Evolutionary conservation across 2,329 filamentous ascomycete genomes (phyloP).

Genomic region (Didymosphaeria variabile): DNA sequence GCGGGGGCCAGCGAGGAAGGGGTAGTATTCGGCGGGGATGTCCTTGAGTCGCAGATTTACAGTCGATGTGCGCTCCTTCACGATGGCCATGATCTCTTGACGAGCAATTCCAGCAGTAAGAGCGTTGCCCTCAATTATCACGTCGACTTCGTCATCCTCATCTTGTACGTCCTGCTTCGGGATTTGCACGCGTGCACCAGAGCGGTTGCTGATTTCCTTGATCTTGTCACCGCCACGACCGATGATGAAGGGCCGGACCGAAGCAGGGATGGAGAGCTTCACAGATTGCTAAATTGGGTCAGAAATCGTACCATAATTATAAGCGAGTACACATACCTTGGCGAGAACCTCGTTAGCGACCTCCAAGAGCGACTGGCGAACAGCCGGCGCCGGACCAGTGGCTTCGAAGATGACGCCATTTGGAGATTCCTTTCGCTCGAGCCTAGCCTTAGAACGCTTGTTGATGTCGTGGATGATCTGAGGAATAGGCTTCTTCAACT

Average conservation of each 20-base stretch:
- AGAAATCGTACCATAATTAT: slow-evolving; percentile 9
- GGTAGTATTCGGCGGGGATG: slow-evolving; percentile 91
- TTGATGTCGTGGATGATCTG: slow-evolving; percentile 94
- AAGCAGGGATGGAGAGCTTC: slow-evolving; percentile 82
- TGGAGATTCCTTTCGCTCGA: slow-evolving; percentile 78
- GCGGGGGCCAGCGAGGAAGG: slow-evolving; percentile 86
- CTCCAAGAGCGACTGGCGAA: slow-evolving; percentile 88
- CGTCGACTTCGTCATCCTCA: slow-evolving; percentile 80
- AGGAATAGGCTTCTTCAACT: slow-evolving; percentile 84
- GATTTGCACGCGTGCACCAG: slow-evolving; percentile 88
- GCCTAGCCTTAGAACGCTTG: slow-evolving; percentile 85
- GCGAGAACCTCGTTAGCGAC: slow-evolving; percentile 86
- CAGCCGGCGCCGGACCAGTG: slow-evolving; percentile 81
- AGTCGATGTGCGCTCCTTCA: slow-evolving; percentile 83
- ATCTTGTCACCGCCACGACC: slow-evolving; percentile 90
- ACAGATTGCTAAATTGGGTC: slow-evolving; percentile 64
- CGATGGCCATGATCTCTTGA: slow-evolving; percentile 85
- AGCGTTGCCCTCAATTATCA: slow-evolving; percentile 89
- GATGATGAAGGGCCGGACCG: slow-evolving; percentile 88
- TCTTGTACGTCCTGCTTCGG: slow-evolving; percentile 83
- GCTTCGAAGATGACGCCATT: slow-evolving; percentile 85
- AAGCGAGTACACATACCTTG: slow-evolving; percentile 66
- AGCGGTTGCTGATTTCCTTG: slow-evolving; percentile 87
- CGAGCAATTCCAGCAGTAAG: slow-evolving; percentile 85
- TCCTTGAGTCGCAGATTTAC: slow-evolving; percentile 82